A percentile compares a stretch with the other conserved stretches of the same genome.
phyloP scores from a whole-genome alignment of 768 basidiomycete genomes.

The Serendipita sp. region DNA sequence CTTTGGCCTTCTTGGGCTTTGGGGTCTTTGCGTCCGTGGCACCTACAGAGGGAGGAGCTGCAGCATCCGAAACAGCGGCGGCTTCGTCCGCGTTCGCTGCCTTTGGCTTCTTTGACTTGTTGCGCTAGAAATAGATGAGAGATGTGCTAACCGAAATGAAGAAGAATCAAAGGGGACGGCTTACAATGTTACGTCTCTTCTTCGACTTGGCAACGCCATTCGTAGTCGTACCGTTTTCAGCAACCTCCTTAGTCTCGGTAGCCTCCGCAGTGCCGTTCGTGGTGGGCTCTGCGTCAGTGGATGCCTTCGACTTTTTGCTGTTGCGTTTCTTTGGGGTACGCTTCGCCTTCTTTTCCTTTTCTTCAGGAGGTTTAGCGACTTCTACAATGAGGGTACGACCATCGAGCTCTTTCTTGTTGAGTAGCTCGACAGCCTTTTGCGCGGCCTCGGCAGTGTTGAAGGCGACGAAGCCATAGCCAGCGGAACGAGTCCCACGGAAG shows the following conservation, averaged over 20 bases:
- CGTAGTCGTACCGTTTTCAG: constrained; percentile 24
- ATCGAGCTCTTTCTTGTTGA: constrained; percentile 81
- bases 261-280: constrained; percentile 44
- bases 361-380: constrained; percentile 79
- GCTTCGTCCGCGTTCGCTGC: constrained; percentile 26
- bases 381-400: constrained; percentile 81
- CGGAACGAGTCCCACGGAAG: constrained; percentile 67
- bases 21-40: constrained; percentile 22
- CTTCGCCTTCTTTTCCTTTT: constrained; percentile 72
- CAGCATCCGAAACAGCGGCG: constrained; percentile 21
- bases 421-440: constrained; percentile 67
- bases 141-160: constrained; percentile 16
- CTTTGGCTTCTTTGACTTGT: constrained; percentile 23
- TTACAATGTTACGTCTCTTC: constrained; percentile 42
- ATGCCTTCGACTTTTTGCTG: constrained; percentile 42
- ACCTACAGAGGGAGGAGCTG: constrained; percentile 24
- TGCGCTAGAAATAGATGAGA: constrained; percentile 29
- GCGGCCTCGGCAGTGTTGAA: constrained; percentile 68
- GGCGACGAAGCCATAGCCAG: constrained; percentile 89
- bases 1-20: constrained; percentile 38
- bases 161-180: background rate
- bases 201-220: constrained; percentile 49
- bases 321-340: constrained; percentile 59
- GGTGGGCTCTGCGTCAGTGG: constrained; percentile 56
- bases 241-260: constrained; percentile 35